A percentile compares a stretch with the other conserved stretches of the same genome.
phyloP scores from a whole-genome alignment of 2,329 filamentous ascomycete species.

The Beauveria rudraprayagi region DNA sequence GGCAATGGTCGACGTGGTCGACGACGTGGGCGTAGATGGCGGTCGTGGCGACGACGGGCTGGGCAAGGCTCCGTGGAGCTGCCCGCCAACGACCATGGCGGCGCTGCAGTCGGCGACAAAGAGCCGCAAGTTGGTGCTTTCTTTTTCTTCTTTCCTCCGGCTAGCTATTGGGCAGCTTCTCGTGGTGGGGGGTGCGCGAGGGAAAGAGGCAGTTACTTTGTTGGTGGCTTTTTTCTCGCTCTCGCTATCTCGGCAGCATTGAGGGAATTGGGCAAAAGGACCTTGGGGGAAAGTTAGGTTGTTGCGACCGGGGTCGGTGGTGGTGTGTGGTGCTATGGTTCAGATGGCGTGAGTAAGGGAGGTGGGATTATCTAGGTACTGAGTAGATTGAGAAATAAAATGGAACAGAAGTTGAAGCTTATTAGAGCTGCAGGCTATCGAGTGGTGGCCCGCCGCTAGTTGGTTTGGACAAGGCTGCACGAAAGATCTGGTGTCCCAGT shows the following conservation, averaged over 20 bases:
- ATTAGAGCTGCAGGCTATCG: too few relatives aligned
- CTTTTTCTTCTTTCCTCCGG: too few relatives aligned
- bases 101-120: not conserved
- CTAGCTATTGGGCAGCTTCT: not conserved
- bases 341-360: not conserved
- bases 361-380: too few relatives aligned
- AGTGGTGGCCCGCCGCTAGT: too few relatives aligned
- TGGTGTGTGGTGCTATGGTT: not conserved
- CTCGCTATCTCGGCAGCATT: not conserved
- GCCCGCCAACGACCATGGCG: conserved; percentile 6
- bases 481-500: too few relatives aligned
- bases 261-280: not conserved
- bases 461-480: too few relatives aligned
- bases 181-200: not conserved
- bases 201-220: not conserved
- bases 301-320: not conserved
- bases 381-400: not conserved
- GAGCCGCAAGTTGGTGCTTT: too few relatives aligned
- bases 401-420: not conserved
- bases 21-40: not conserved
- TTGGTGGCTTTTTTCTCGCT: not conserved
- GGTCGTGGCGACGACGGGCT: conserved; percentile 7
- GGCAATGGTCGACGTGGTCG: not conserved
- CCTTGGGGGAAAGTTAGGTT: not conserved
- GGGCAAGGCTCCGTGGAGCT: conserved; percentile 8